These are phyloP conservation scores for Phaeosphaeriaceae sp. DNA, from an alignment of 2,329 filamentous ascomycete species.

Conservation along the genomic window DNA sequence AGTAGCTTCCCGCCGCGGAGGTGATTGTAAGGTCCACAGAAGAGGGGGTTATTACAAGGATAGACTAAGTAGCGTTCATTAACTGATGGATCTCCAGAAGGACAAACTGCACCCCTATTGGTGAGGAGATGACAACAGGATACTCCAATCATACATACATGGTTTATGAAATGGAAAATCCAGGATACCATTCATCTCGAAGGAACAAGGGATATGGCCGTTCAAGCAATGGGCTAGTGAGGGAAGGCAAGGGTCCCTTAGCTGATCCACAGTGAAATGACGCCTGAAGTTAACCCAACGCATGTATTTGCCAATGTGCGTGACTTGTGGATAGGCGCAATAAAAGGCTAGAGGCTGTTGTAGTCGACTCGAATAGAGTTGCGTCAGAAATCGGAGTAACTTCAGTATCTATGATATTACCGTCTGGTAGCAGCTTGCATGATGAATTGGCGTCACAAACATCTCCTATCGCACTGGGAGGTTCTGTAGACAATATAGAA, in stretches of 20 bases:
- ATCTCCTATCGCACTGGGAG: not conserved
- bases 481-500: not conserved
- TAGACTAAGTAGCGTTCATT: conserved; percentile 28
- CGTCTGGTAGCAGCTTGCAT: no score
- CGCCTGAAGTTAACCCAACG: conserved; percentile 25
- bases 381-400: not conserved
- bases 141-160: conserved; percentile 11
- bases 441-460: not conserved
- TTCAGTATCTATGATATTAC: no score
- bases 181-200: conserved; percentile 12
- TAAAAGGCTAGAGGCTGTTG: no score
- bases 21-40: conserved; percentile 30
- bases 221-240: conserved; percentile 8
- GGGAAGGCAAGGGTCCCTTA: conserved; percentile 13
- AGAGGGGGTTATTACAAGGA: conserved; percentile 11
- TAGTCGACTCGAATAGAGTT: not conserved
- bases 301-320: conserved; percentile 20
- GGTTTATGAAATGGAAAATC: conserved; percentile 34
- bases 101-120: conserved; percentile 9
- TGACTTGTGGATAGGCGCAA: not conserved
- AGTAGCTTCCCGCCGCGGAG: conserved; percentile 26
- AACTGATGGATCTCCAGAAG: conserved; percentile 24
- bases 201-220: conserved; percentile 16
- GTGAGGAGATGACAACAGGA: not conserved
- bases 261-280: conserved; percentile 22